A percentile compares a stretch with the other conserved stretches of the same genome.
These are phyloP conservation scores for Tetracladium maxilliforme DNA, from an alignment of 2,329 filamentous ascomycete species.

Conservation along the genomic window DNA sequence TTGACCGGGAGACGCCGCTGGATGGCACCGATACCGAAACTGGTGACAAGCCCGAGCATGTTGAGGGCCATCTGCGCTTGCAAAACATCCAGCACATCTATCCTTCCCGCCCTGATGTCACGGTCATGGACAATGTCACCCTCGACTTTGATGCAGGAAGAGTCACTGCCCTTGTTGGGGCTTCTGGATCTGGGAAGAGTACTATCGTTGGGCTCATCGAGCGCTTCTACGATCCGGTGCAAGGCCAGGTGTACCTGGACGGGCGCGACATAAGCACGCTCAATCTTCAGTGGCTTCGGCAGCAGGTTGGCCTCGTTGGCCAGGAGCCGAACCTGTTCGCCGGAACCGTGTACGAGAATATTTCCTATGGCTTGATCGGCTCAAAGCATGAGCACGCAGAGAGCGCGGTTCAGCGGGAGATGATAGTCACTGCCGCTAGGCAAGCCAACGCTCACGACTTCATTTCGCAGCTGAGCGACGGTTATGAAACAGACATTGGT, in stretches of 20 bases:
- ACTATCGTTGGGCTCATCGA: conserved; percentile 19
- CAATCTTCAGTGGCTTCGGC: conserved; percentile 25
- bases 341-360: conserved; percentile 24
- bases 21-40: too few relatives aligned
- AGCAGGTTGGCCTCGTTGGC: conserved; percentile 25
- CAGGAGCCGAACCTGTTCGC: conserved; percentile 28
- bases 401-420: conserved; percentile 24
- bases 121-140: conserved; percentile 10
- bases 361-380: conserved; percentile 19
- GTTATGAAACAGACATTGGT: conserved; percentile 48
- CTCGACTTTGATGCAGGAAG: conserved; percentile 11
- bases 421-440: conserved; percentile 31
- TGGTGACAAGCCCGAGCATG: too few relatives aligned
- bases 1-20: too few relatives aligned
- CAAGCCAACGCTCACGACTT: conserved; percentile 38
- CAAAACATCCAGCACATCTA: too few relatives aligned
- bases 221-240: conserved; percentile 23
- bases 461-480: conserved; percentile 29
- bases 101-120: conserved; percentile 8
- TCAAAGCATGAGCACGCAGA: conserved; percentile 15
- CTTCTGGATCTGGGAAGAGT: conserved; percentile 19
- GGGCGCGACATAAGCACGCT: conserved; percentile 18
- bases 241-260: conserved; percentile 20
- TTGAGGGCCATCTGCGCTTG: too few relatives aligned
- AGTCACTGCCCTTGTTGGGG: conserved; percentile 21